Conservation (phyloP, 1,284 basidiomycete species). For the Exobasidium rhododendri region DNA sequence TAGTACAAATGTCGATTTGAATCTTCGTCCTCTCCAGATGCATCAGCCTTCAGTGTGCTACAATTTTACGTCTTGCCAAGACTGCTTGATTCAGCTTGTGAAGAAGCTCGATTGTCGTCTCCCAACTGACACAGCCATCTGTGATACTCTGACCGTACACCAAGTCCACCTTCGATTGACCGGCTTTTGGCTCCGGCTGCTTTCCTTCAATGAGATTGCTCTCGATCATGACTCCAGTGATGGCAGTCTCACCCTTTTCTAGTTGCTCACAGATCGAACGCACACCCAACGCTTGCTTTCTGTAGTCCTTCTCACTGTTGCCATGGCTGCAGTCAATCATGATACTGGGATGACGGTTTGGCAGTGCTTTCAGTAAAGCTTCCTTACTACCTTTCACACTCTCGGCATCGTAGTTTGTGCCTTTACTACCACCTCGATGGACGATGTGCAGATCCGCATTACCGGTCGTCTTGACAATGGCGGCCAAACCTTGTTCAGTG, state of each 20-base stretch:
- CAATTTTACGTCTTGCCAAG: slow-evolving; percentile 12
- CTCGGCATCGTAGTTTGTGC: slow-evolving; percentile 63
- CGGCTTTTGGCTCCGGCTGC: slow-evolving; percentile 53
- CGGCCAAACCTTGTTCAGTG: slow-evolving; percentile 64
- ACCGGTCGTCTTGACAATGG: slow-evolving; percentile 91
- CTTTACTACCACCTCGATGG: slow-evolving; percentile 52
- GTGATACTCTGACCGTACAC: slow-evolving; percentile 55
- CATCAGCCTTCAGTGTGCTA: too few relatives aligned
- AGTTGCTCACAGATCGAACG: slow-evolving; percentile 73
- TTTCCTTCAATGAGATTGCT: slow-evolving; percentile 72
- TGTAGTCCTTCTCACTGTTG: slow-evolving; percentile 54
- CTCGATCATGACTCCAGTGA: slow-evolving; percentile 97
- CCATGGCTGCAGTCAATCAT: slow-evolving; percentile 55
- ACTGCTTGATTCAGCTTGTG: slow-evolving; percentile 52
- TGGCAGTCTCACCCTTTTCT: slow-evolving; percentile 68
- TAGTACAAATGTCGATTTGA: too few relatives aligned
- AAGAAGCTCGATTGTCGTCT: slow-evolving; percentile 62
- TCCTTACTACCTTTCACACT: slow-evolving; percentile 75
- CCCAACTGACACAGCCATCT: slow-evolving; percentile 82
- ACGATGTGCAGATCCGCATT: slow-evolving; percentile 61
- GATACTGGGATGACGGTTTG: slow-evolving; percentile 45
- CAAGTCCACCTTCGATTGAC: slow-evolving; percentile 35
- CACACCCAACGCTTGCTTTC: slow-evolving; percentile 60
- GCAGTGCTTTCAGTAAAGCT: slow-evolving; percentile 59
- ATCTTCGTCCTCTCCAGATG: too few relatives aligned